These are phyloP conservation scores for Lophiotrema nucula DNA, from an alignment of 495 filamentous ascomycete genomes.

Conservation along the genomic window DNA sequence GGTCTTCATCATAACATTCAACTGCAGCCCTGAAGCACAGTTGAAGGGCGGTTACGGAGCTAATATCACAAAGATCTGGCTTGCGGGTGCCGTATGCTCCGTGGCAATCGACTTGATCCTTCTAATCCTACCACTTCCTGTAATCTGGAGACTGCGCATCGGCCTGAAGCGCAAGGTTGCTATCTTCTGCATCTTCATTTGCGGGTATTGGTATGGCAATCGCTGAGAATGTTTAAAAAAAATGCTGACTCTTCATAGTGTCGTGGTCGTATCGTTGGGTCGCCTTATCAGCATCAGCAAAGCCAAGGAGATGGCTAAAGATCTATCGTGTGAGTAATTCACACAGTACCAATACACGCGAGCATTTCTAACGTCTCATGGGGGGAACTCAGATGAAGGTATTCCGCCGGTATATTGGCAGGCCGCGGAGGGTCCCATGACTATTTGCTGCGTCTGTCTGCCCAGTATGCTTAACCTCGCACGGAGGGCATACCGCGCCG, in stretches of 20 bases:
- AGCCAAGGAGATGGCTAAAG: not conserved
- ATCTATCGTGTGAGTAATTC: constrained; percentile 1
- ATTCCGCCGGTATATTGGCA: constrained; percentile 9
- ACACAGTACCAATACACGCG: not conserved
- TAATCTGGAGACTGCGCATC: constrained; percentile 4
- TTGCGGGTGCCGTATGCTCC: not conserved
- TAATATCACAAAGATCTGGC: constrained; percentile 1
- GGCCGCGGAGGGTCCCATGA: not conserved
- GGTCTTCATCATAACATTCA: not conserved
- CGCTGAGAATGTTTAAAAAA: not conserved
- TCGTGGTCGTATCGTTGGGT: constrained; percentile 9
- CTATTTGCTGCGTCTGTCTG: constrained; percentile 2
- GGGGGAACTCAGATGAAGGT: constrained; percentile 1
- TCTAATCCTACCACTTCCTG: constrained; percentile 7
- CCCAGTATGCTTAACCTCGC: constrained; percentile 5
- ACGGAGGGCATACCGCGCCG: not conserved
- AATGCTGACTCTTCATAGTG: not conserved
- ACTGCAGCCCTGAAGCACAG: not conserved
- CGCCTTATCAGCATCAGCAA: constrained; percentile 3
- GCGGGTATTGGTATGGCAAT: constrained; percentile 5
- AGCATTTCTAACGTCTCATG: not conserved
- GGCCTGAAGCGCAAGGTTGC: not conserved
- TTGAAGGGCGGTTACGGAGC: not conserved
- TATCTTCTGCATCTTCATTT: constrained; percentile 1
- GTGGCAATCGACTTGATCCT: constrained; percentile 8